These are phyloP conservation scores for Cercospora nicotianae DNA, from an alignment of 2,329 filamentous ascomycete species.

Conservation along the genomic window DNA sequence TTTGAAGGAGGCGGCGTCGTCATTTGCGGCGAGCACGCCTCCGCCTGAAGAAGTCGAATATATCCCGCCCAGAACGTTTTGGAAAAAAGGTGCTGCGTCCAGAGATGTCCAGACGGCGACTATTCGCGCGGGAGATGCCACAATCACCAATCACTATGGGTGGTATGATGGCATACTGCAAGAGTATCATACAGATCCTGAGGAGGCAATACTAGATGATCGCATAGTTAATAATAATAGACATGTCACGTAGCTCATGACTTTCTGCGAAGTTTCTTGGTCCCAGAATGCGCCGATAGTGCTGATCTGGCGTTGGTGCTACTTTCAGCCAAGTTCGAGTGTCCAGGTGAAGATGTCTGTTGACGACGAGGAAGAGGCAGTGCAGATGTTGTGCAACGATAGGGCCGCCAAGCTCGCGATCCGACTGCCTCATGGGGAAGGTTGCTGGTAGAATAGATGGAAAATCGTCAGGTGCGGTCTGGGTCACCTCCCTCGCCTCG, in stretches of 20 bases:
- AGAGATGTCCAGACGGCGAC: neutral
- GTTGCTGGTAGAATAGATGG: neutral
- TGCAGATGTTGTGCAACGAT: neutral
- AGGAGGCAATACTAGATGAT: neutral
- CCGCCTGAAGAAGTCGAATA: slow-evolving; percentile 14
- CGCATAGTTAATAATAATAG: neutral
- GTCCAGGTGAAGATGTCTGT: neutral
- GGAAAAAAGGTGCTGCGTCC: slow-evolving; percentile 17
- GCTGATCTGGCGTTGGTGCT: neutral
- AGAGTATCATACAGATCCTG: slow-evolving; percentile 18
- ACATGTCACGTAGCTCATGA: neutral
- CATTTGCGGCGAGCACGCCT: neutral
- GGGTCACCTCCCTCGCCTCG: neutral
- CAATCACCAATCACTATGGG: slow-evolving; percentile 30
- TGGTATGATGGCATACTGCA: slow-evolving; percentile 30
- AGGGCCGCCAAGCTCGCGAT: neutral
- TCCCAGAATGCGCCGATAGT: neutral
- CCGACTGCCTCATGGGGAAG: neutral
- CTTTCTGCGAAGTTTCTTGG: neutral
- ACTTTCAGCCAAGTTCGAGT: neutral
- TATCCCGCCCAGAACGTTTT: slow-evolving; percentile 16
- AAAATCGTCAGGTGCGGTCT: neutral
- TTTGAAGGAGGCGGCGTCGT: neutral
- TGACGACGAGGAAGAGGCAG: neutral
- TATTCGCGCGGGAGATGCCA: slow-evolving; percentile 4